phyloP scores from a whole-genome alignment of 164 flowering plant species.

The Vitis rotundifolia region DNA sequence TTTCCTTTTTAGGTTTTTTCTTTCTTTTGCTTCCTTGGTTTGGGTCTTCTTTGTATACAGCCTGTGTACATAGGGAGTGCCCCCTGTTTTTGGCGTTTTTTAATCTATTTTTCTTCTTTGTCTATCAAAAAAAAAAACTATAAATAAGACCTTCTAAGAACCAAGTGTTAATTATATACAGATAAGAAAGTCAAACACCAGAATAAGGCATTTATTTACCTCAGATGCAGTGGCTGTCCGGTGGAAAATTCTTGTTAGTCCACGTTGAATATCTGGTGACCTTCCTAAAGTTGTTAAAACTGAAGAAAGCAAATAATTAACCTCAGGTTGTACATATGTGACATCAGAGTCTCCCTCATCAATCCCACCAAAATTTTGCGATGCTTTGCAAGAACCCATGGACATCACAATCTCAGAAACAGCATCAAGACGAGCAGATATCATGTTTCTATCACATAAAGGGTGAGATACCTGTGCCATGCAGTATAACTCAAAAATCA shows the following conservation, averaged over 20 bases:
- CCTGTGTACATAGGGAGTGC: no score
- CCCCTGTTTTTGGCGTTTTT: no score
- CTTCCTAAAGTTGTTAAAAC: slow-evolving; percentile 67
- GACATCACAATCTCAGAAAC: slow-evolving; percentile 85
- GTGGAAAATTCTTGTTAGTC: slow-evolving; percentile 88
- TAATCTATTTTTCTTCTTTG: no score
- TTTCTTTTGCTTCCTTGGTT: no score
- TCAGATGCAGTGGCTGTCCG: slow-evolving; percentile 80
- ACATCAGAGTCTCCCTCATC: slow-evolving; percentile 32
- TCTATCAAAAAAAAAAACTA: no score
- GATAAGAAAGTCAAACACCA: not conserved
- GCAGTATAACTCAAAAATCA: slow-evolving; percentile 21
- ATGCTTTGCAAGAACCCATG: slow-evolving; percentile 49
- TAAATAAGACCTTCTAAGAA: no score
- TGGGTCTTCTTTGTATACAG: no score
- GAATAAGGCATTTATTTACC: slow-evolving; percentile 39
- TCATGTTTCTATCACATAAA: slow-evolving; percentile 77
- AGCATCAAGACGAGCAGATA: slow-evolving; percentile 88
- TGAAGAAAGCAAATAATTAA: slow-evolving; percentile 54
- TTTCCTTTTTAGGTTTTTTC: no score
- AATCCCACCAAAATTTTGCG: slow-evolving; percentile 17
- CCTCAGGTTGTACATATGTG: slow-evolving; percentile 27
- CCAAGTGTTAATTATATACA: no score
- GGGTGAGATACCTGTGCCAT: slow-evolving; percentile 83
- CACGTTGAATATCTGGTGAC: slow-evolving; percentile 88